These are phyloP conservation scores for Pseudocercospora cruenta DNA, from an alignment of 2,329 filamentous ascomycete species.

Conservation along the genomic window DNA sequence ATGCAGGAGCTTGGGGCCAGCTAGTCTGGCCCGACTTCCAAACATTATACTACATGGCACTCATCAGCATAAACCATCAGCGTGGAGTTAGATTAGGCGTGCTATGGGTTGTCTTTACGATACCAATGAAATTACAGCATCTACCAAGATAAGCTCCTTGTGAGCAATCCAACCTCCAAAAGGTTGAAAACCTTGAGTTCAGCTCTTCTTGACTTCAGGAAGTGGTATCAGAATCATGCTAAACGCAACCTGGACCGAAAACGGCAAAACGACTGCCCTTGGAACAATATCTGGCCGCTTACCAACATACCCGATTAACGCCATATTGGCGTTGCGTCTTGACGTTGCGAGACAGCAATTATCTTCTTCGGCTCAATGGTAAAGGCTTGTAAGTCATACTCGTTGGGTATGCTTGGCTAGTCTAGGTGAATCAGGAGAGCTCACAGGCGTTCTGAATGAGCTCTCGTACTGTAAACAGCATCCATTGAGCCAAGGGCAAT, in stretches of 20 bases:
- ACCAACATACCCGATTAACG: too few species aligned
- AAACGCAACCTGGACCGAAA: not conserved
- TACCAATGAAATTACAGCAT: slow-evolving; percentile 9
- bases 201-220: too few species aligned
- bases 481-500: too few species aligned
- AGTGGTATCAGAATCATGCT: too few species aligned
- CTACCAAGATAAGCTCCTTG: not conserved
- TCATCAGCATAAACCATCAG: slow-evolving; percentile 7
- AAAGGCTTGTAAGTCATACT: too few species aligned
- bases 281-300: not conserved
- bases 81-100: slow-evolving; percentile 3
- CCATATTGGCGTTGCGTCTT: not conserved
- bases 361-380: not conserved
- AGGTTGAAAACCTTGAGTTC: too few species aligned
- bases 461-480: too few species aligned
- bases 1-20: not conserved
- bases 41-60: not conserved
- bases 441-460: too few species aligned
- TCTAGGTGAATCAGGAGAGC: too few species aligned
- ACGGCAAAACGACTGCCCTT: not conserved
- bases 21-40: not conserved
- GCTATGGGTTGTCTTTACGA: slow-evolving; percentile 3
- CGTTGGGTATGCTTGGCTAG: too few species aligned
- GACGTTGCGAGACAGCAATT: not conserved
- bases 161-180: too few species aligned